Percentiles rank a stretch among this genome's conserved stretches.
phyloP scores from a whole-genome alignment of 441 rosid species.

The Populus hybrid region DNA sequence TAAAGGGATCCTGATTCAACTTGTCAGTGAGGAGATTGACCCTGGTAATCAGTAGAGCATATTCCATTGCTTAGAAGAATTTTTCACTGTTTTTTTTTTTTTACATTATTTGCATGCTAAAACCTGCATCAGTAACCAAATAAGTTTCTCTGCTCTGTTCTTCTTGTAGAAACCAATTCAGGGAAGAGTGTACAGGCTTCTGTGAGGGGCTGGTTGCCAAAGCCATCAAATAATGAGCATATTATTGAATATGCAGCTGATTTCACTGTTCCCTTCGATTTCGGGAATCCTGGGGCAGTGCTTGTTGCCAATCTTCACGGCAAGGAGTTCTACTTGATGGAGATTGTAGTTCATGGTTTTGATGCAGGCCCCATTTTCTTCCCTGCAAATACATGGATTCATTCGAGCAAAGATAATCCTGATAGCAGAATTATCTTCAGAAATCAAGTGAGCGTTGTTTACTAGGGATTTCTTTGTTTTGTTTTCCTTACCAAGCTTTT shows the following conservation, averaged over 20 bases:
- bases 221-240: constrained; percentile 43
- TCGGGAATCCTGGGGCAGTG: constrained; percentile 87
- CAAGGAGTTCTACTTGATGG: constrained; percentile 70
- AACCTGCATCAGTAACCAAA: too few relatives aligned
- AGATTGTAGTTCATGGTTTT: constrained; percentile 62
- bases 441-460: constrained; percentile 51
- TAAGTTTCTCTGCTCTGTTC: constrained; percentile 1
- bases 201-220: constrained; percentile 70
- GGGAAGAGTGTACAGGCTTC: constrained; percentile 56
- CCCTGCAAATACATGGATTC: constrained; percentile 87
- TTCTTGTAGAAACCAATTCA: constrained; percentile 53
- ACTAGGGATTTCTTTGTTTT: too few relatives aligned
- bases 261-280: constrained; percentile 59
- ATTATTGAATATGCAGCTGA: constrained; percentile 65
- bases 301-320: constrained; percentile 67
- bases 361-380: constrained; percentile 59
- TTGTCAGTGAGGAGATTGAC: constrained; percentile 81
- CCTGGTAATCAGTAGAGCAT: constrained; percentile 47
- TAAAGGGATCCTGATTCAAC: constrained; percentile 74
- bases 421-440: constrained; percentile 77
- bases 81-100: background rate
- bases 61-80: background rate
- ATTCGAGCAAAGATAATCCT: constrained; percentile 60
- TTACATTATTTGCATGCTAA: background rate
- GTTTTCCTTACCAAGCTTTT: background rate